phyloP scores from a whole-genome alignment of 257 asterid species.

The Rubia yunnanensis region DNA sequence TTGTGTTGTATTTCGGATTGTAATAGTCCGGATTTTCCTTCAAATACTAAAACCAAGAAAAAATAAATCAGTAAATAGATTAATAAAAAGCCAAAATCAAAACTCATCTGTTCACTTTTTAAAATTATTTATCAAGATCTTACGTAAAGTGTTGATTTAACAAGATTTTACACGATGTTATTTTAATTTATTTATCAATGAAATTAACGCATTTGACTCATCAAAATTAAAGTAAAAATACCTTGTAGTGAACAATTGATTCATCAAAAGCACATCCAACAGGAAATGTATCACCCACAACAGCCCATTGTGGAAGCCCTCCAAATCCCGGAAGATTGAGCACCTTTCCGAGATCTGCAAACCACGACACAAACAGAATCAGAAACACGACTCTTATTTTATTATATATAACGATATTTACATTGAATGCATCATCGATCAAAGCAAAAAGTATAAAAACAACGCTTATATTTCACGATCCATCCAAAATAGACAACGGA shows the following conservation, averaged over 20 bases:
- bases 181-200: no score
- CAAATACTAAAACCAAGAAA: constrained; percentile 34
- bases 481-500: no score
- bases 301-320: constrained; percentile 93
- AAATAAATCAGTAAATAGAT: not conserved
- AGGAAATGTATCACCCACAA: constrained; percentile 88
- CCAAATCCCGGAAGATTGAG: constrained; percentile 73
- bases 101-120: no score
- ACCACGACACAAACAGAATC: no score
- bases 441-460: no score
- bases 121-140: no score
- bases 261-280: constrained; percentile 86
- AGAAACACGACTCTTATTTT: not conserved
- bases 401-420: no score
- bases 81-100: not conserved
- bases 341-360: constrained; percentile 79
- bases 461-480: no score
- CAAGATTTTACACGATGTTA: no score
- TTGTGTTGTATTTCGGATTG: constrained; percentile 47
- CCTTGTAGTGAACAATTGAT: constrained; percentile 71
- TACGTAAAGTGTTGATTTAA: no score
- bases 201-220: no score
- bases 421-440: no score
- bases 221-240: constrained; percentile 3
- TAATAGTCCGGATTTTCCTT: constrained; percentile 51